Percentiles rank a stretch among this genome's conserved stretches.
Conservation (phyloP, 106 monocot species). For the Acanthochlamys bracteata region DNA sequence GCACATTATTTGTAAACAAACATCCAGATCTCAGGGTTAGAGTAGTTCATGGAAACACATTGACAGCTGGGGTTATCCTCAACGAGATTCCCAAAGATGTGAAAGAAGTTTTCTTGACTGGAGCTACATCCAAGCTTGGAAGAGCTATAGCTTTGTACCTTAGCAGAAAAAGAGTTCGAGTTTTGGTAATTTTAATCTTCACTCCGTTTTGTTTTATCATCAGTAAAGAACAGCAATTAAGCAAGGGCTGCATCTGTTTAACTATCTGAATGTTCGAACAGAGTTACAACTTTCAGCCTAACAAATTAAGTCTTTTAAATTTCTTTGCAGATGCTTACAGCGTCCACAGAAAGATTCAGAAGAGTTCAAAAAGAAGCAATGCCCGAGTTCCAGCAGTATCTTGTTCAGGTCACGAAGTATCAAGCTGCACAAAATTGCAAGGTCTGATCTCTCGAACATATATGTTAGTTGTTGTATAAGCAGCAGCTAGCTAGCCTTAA, state of each 20-base stretch:
- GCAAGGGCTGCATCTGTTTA: too few relatives aligned
- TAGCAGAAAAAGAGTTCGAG: constrained; percentile 56
- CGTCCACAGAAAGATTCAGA: constrained; percentile 50
- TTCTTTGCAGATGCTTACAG: constrained; percentile 44
- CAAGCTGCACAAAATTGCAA: constrained; percentile 65
- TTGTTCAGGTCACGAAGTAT: constrained; percentile 72
- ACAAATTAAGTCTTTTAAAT: not conserved
- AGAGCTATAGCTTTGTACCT: constrained; percentile 89
- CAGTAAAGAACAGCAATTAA: not conserved
- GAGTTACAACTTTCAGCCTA: too few relatives aligned
- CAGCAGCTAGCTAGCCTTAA: not conserved
- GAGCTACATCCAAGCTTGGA: constrained; percentile 96
- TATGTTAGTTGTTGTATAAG: not conserved
- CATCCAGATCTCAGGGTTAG: constrained; percentile 70
- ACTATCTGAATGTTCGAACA: too few relatives aligned
- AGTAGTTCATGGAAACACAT: constrained; percentile 89
- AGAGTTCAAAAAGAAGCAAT: constrained; percentile 59
- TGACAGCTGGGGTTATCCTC: constrained; percentile 82
- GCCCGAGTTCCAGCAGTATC: constrained; percentile 39
- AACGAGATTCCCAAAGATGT: constrained; percentile 59
- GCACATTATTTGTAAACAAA: constrained; percentile 83
- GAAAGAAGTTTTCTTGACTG: constrained; percentile 83
- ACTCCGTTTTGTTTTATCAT: not conserved
- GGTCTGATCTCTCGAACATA: constrained; percentile 13
- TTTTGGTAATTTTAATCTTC: constrained; percentile 47